Percentiles rank a stretch among this genome's conserved stretches.
These are phyloP conservation scores for Alternaria solani DNA, from an alignment of 2,329 filamentous ascomycete species.

Conservation along the genomic window DNA sequence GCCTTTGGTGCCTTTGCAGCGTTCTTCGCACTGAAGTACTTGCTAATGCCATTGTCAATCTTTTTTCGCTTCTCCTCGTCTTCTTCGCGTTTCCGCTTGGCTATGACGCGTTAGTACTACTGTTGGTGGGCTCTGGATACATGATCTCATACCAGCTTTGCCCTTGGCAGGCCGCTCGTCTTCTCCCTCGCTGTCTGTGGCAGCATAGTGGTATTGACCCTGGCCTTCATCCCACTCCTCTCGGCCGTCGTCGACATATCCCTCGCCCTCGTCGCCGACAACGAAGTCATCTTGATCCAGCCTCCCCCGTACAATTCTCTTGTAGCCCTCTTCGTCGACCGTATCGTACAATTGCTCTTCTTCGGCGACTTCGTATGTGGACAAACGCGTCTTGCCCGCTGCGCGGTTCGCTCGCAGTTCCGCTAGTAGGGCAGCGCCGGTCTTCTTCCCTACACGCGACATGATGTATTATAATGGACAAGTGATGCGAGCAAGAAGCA, in stretches of 20 bases:
- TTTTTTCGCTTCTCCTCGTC: conserved; percentile 85
- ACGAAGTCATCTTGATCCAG: conserved; percentile 97
- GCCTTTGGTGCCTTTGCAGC: conserved; percentile 72
- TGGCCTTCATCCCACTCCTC: conserved; percentile 75
- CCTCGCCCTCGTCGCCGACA: conserved; percentile 96
- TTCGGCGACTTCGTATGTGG: conserved; percentile 85
- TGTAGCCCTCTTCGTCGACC: conserved; percentile 96
- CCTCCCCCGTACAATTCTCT: conserved; percentile 88
- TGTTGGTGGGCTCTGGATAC: conserved; percentile 8
- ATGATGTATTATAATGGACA: conserved; percentile 37
- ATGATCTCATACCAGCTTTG: conserved; percentile 61
- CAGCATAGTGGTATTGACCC: conserved; percentile 71
- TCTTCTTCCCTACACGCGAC: conserved; percentile 45
- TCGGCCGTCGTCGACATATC: conserved; percentile 94
- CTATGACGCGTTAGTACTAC: conserved; percentile 54
- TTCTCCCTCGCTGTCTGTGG: conserved; percentile 75
- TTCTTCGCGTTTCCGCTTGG: conserved; percentile 87
- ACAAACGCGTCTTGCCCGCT: conserved; percentile 89
- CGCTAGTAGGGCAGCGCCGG: conserved; percentile 57
- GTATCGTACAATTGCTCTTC: conserved; percentile 90
- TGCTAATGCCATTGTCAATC: conserved; percentile 89
- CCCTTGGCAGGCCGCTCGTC: conserved; percentile 67
- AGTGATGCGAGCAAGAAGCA: conserved; percentile 19
- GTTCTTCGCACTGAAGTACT: conserved; percentile 87
- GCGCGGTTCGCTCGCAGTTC: conserved; percentile 85